Conservation (phyloP, 1,284 basidiomycete genomes). For the Violaceomyces palustris region DNA sequence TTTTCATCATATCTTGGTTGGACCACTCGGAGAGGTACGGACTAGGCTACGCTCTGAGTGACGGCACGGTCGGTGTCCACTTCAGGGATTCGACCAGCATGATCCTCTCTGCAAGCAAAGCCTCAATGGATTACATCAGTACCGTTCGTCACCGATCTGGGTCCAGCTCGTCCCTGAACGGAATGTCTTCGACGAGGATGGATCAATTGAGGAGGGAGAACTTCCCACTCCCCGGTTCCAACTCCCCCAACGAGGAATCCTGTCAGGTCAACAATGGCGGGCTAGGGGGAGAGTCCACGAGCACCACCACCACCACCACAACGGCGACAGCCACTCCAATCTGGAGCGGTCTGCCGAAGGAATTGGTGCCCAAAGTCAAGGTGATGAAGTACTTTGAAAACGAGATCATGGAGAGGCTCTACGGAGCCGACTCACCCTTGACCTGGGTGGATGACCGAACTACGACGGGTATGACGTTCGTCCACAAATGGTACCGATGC, state of each 20-base stretch:
- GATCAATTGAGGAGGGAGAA: conserved; percentile 42
- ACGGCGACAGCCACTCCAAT: no score
- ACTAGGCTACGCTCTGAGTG: conserved; percentile 92
- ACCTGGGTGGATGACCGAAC: conserved; percentile 76
- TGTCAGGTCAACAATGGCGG: no score
- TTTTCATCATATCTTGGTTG: conserved; percentile 95
- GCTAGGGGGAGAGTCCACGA: no score
- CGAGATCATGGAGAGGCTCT: conserved; percentile 49
- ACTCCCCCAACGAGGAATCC: neutral
- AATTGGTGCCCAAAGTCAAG: conserved; percentile 35
- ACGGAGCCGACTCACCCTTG: conserved; percentile 64
- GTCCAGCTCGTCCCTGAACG: neutral
- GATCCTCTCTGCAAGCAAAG: conserved; percentile 74
- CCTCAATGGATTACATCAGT: conserved; percentile 57
- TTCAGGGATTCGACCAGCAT: conserved; percentile 91
- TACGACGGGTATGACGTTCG: conserved; percentile 81
- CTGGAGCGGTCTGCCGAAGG: conserved; percentile 24
- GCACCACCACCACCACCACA: no score
- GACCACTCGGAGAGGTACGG: conserved; percentile 99
- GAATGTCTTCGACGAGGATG: no score
- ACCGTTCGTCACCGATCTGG: conserved; percentile 12
- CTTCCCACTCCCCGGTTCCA: conserved; percentile 11
- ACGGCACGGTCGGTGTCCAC: conserved; percentile 88
- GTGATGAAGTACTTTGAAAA: conserved; percentile 48
- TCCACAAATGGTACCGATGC: conserved; percentile 91